Evolutionary conservation across 2,329 filamentous ascomycete species (phyloP), one percentile per base, ranked within the genome.

Genomic region (Fusarium devonianum): DNA sequence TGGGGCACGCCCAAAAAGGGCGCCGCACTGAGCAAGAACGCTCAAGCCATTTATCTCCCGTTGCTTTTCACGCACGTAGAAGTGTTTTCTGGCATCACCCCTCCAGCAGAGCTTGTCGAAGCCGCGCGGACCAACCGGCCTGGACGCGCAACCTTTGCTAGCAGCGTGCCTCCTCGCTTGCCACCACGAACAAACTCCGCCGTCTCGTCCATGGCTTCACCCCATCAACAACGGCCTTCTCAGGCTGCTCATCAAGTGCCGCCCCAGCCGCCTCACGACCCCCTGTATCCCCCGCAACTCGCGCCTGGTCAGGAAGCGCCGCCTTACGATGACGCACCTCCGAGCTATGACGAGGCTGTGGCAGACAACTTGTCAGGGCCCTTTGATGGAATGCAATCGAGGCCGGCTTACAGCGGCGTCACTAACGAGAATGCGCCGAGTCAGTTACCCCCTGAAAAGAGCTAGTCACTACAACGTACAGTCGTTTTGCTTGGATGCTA

Each of bases 331-430:
- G 91, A 94, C 46, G 90, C 91, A n/a, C 92, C 93, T 13, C 92
- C 92, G 7, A 96, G 90, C 65, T 97, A 97, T 67, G 92, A 96
- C 72, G 92, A 97, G 71, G 92, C 91, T 10, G 87, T 97, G 73
- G 92, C 91, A 6, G 87, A 90, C 58, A 83, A 86, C 49, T 73
- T 94, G 54, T 71, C 76, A 0, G 87, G 83, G 25, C 89, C 90
- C 2, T 83, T 91, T 46, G 83, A 90, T 67, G 88, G 53, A 75
- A 56, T 64, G 53, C 67, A 71, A 29, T 67, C 87, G 18, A 78
- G 92, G 63, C 84, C 87, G 19, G 85, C 84, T 11, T 92, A 89
- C 68, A 84, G 81, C 53, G 83, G 83, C 2, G 78, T 84, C 17
- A 85, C 83, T 32, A 80, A 83, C 46, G 82, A 84, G 67, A 83